Conservation (phyloP, 106 monocot species). For the Phalaenopsis aphrodite region DNA sequence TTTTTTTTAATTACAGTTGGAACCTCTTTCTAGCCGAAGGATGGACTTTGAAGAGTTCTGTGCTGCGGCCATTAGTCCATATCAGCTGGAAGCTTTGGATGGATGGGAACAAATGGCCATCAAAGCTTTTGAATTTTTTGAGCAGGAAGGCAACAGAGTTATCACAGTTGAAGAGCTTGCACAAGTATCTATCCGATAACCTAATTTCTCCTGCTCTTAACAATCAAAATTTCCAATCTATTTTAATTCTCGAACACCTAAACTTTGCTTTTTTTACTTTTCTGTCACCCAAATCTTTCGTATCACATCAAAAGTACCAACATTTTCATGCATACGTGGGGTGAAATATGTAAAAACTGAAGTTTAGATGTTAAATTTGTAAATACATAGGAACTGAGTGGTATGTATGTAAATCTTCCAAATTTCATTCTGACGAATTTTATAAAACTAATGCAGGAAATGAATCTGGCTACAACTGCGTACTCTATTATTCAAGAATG, state of each 20-base stretch:
- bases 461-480: conserved; percentile 60
- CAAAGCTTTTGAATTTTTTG: conserved; percentile 78
- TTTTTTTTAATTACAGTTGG: conserved; percentile 34
- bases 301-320: no score
- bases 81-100: conserved; percentile 92
- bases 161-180: conserved; percentile 86
- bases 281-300: no score
- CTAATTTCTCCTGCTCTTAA: background rate
- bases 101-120: conserved; percentile 83
- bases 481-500: conserved; percentile 69
- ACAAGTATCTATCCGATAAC: conserved; percentile 29
- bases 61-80: conserved; percentile 83
- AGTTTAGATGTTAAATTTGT: no score
- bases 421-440: no score
- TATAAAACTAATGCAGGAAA: conserved; percentile 43
- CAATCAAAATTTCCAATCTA: background rate
- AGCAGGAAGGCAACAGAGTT: conserved; percentile 73
- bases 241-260: no score
- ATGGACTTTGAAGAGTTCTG: conserved; percentile 90
- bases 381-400: no score
- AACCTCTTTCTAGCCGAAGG: conserved; percentile 47
- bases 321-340: no score
- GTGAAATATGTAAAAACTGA: no score
- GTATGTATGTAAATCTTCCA: no score
- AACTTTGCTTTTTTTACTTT: no score